phyloP scores from a whole-genome alignment of 169 alveolate species.

The Cryptosporidium meleagridis region DNA sequence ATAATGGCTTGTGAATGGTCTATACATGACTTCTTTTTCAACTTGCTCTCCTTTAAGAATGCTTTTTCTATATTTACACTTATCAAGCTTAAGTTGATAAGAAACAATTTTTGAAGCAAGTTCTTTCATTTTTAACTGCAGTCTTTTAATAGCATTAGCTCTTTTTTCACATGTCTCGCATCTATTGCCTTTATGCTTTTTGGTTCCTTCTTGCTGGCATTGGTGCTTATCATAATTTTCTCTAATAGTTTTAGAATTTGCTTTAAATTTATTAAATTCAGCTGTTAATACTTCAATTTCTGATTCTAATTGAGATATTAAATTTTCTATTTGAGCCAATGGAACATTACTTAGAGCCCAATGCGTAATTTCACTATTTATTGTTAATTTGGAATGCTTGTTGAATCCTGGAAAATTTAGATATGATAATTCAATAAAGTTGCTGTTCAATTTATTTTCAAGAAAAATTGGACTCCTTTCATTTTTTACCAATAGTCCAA shows the following conservation, averaged over 20 bases:
- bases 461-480: too few relatives aligned
- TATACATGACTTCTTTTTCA: background rate
- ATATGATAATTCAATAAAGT: background rate
- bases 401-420: too few relatives aligned
- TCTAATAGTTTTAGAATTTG: background rate
- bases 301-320: background rate
- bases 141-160: constrained; percentile 44
- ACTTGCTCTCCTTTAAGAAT: background rate
- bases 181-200: constrained; percentile 28
- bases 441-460: too few relatives aligned
- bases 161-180: constrained; percentile 32
- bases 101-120: background rate
- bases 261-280: background rate
- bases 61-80: background rate
- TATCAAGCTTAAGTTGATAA: constrained; percentile 18
- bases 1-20: constrained; percentile 2
- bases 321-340: background rate
- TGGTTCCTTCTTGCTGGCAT: background rate
- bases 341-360: background rate
- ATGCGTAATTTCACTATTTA: constrained; percentile 8
- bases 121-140: background rate
- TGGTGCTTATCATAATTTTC: constrained; percentile 20
- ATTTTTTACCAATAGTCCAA: too few relatives aligned
- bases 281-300: background rate
- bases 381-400: background rate